phyloP scores from a whole-genome alignment of 2,329 filamentous ascomycete genomes.

The Remersonia thermophila region DNA sequence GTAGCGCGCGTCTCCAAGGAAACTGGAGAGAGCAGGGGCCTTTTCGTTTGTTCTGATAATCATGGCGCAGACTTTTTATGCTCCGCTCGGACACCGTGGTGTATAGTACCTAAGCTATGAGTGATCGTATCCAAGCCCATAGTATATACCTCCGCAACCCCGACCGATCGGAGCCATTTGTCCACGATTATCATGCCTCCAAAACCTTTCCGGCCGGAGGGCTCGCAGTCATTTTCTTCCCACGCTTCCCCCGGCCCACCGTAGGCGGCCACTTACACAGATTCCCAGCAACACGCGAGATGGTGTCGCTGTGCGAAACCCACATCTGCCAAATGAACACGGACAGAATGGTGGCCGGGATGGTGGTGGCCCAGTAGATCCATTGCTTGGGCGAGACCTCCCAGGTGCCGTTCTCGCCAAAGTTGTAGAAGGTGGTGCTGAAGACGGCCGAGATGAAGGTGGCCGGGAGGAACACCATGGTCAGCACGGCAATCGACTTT shows the following conservation, averaged over 20 bases:
- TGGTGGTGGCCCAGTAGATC: constrained; percentile 11
- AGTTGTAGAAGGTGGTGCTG: constrained; percentile 15
- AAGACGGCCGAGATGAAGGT: constrained; percentile 15
- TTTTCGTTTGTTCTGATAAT: too few relatives aligned
- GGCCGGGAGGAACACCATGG: constrained; percentile 14
- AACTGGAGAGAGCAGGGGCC: too few relatives aligned
- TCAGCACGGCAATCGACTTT: constrained; percentile 13
- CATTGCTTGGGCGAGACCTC: constrained; percentile 10
- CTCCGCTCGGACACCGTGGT: too few relatives aligned
- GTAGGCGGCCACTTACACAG: neutral
- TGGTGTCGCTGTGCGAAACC: constrained; percentile 8
- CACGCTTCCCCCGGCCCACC: neutral
- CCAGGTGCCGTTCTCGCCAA: constrained; percentile 9
- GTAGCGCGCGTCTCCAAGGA: too few relatives aligned
- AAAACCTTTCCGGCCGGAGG: too few relatives aligned
- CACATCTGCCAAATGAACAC: constrained; percentile 11
- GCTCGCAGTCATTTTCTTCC: too few relatives aligned
- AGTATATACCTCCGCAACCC: too few relatives aligned
- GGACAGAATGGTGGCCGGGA: constrained; percentile 10
- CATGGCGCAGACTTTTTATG: too few relatives aligned
- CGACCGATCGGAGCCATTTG: too few relatives aligned
- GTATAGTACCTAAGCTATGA: too few relatives aligned
- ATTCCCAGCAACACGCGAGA: neutral
- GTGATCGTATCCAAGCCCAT: too few relatives aligned
- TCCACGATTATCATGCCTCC: too few relatives aligned